Evolutionary conservation across 345 rosid genomes (phyloP).

Genomic region (Gossypium herbaceum): DNA sequence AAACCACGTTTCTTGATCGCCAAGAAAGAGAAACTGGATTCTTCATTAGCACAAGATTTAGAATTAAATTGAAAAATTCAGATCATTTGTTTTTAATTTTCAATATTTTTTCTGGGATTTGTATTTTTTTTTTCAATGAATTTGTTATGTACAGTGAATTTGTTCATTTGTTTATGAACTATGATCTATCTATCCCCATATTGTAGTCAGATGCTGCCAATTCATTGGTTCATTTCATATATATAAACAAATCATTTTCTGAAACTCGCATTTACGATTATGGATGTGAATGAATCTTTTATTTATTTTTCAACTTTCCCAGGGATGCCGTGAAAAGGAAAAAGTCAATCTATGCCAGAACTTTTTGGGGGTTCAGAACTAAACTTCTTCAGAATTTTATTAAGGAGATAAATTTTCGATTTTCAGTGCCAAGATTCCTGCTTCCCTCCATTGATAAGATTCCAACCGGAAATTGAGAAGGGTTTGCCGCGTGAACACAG

Average conservation of each 20-base stretch:
- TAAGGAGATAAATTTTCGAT: too few relatives aligned
- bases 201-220: conserved; percentile 4
- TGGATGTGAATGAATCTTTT: background rate
- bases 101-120: background rate
- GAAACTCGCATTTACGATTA: background rate
- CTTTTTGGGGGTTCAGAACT: too few relatives aligned
- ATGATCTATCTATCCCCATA: background rate
- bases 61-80: background rate
- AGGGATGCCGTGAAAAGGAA: background rate
- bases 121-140: conserved; percentile 6
- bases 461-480: background rate
- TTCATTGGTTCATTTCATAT: conserved; percentile 23
- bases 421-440: too few relatives aligned
- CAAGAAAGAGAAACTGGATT: background rate
- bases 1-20: conserved; percentile 47
- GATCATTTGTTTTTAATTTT: background rate
- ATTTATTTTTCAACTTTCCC: background rate
- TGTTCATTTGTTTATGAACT: conserved; percentile 24
- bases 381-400: too few relatives aligned
- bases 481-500: conserved; percentile 30
- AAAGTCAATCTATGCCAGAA: background rate
- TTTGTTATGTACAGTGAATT: conserved; percentile 33
- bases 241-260: background rate
- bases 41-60: conserved; percentile 1
- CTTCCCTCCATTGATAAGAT: too few relatives aligned